Conservation (phyloP, 2,329 filamentous ascomycete genomes). For the Hypoxylon sp. region DNA sequence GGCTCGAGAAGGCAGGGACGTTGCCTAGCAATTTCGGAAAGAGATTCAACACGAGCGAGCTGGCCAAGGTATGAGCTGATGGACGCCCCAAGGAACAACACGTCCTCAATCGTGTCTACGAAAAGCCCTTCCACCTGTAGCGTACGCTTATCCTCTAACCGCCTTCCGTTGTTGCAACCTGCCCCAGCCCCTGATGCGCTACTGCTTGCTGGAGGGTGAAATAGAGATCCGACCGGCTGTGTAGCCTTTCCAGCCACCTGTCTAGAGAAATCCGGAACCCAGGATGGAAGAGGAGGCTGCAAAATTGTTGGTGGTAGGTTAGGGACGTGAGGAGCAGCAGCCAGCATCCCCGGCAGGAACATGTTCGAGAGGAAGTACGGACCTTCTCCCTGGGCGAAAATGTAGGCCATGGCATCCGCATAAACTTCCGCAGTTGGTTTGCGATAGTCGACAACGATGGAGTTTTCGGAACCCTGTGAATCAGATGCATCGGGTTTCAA, state of each 20-base stretch:
- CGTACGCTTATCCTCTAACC: slow-evolving; percentile 11
- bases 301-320: slow-evolving; percentile 2
- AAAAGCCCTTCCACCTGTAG: slow-evolving; percentile 29
- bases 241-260: slow-evolving; percentile 9
- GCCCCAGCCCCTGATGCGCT: slow-evolving; percentile 20
- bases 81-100: slow-evolving; percentile 17
- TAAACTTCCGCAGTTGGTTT: slow-evolving; percentile 20
- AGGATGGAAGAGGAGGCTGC: slow-evolving; percentile 25
- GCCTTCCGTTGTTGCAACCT: slow-evolving; percentile 14
- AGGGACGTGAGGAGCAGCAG: slow-evolving; percentile 14
- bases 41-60: slow-evolving; percentile 9
- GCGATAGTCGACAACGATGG: slow-evolving; percentile 15
- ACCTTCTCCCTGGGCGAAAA: slow-evolving; percentile 24
- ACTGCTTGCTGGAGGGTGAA: slow-evolving; percentile 21
- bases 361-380: slow-evolving; percentile 13
- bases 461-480: neutral
- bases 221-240: neutral
- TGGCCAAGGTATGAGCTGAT: slow-evolving; percentile 1
- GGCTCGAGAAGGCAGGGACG: slow-evolving; percentile 9
- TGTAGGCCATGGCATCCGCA: slow-evolving; percentile 19
- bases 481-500: slow-evolving; percentile 6
- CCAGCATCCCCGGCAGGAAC: slow-evolving; percentile 14
- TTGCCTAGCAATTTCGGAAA: slow-evolving; percentile 1
- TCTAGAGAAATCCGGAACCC: slow-evolving; percentile 28
- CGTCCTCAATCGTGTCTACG: slow-evolving; percentile 30